Percentiles rank a stretch among this genome's conserved stretches.
phyloP scores from a whole-genome alignment of 164 flowering plant species.

The Paratinospora sagittata region DNA sequence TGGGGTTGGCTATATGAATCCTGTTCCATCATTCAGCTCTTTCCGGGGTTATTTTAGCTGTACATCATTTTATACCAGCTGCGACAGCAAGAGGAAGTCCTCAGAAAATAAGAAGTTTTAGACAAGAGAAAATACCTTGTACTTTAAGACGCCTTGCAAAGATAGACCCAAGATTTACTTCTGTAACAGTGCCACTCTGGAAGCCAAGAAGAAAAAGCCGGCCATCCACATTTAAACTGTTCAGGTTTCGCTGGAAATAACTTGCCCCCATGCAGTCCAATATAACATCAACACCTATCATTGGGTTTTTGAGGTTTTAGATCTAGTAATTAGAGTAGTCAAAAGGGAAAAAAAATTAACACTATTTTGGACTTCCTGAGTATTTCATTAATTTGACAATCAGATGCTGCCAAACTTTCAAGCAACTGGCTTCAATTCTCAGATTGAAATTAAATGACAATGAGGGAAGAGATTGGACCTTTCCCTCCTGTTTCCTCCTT shows the following conservation, averaged over 20 bases:
- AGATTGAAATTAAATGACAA: neutral
- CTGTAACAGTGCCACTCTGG: conserved; percentile 55
- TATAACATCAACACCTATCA: conserved; percentile 85
- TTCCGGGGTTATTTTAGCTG: neutral
- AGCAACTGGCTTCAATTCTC: no score
- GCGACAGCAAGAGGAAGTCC: no score
- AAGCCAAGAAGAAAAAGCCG: conserved; percentile 82
- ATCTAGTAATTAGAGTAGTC: neutral
- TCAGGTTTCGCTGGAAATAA: conserved; percentile 71
- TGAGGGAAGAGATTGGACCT: conserved; percentile 36
- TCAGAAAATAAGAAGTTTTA: neutral
- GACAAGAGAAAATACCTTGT: conserved; percentile 51
- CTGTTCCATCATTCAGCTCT: neutral
- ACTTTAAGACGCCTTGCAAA: conserved; percentile 79
- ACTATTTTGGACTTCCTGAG: neutral
- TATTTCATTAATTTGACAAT: neutral
- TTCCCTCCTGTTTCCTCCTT: conserved; percentile 90
- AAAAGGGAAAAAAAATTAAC: neutral
- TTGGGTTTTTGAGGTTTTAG: conserved; percentile 8
- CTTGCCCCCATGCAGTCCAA: conserved; percentile 73
- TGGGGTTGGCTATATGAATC: neutral
- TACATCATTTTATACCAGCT: no score
- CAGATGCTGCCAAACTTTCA: neutral
- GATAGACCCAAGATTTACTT: conserved; percentile 50
- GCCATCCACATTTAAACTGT: conserved; percentile 70